phyloP scores from a whole-genome alignment of 2,329 filamentous ascomycete genomes.

The Ceratocystis harringtonii region DNA sequence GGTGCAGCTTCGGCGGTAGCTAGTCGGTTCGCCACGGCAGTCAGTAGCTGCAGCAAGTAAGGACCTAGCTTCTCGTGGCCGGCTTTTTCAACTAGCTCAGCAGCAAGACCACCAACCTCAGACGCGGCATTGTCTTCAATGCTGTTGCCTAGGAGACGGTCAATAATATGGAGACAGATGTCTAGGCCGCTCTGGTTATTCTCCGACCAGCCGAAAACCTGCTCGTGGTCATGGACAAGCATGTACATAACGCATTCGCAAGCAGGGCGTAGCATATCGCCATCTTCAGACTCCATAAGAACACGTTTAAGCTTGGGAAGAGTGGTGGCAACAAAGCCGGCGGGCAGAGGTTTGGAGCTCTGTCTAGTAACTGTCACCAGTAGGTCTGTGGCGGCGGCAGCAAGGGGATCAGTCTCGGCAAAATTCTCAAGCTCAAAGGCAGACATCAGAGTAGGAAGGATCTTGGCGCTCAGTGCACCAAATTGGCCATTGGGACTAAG shows the following conservation, averaged over 20 bases:
- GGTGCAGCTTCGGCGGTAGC: constrained; percentile 68
- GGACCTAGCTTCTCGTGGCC: constrained; percentile 82
- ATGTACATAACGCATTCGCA: constrained; percentile 81
- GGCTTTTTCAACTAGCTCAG: constrained; percentile 89
- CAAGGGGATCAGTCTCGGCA: constrained; percentile 70
- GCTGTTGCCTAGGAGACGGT: constrained; percentile 65
- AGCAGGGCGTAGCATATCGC: constrained; percentile 73
- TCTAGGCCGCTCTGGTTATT: constrained; percentile 71
- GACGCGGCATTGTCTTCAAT: constrained; percentile 90
- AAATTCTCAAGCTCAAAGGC: constrained; percentile 79
- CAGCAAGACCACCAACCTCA: constrained; percentile 89
- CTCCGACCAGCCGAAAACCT: constrained; percentile 72
- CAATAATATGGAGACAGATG: constrained; percentile 79
- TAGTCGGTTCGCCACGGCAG: constrained; percentile 74
- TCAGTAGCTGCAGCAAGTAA: constrained; percentile 73
- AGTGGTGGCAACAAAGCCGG: constrained; percentile 68
- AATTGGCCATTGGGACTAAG: constrained; percentile 58
- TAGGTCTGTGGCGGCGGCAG: constrained; percentile 75
- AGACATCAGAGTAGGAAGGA: constrained; percentile 72
- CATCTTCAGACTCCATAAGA: constrained; percentile 70
- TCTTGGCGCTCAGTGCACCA: constrained; percentile 64
- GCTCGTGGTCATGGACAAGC: constrained; percentile 74
- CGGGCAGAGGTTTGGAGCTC: constrained; percentile 69
- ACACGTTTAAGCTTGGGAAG: constrained; percentile 78
- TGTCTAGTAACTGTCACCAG: constrained; percentile 68